Evolutionary conservation across 2,329 filamentous ascomycete genomes (phyloP), one percentile per base, ranked within the genome.

Genomic region (Nemania sp.): DNA sequence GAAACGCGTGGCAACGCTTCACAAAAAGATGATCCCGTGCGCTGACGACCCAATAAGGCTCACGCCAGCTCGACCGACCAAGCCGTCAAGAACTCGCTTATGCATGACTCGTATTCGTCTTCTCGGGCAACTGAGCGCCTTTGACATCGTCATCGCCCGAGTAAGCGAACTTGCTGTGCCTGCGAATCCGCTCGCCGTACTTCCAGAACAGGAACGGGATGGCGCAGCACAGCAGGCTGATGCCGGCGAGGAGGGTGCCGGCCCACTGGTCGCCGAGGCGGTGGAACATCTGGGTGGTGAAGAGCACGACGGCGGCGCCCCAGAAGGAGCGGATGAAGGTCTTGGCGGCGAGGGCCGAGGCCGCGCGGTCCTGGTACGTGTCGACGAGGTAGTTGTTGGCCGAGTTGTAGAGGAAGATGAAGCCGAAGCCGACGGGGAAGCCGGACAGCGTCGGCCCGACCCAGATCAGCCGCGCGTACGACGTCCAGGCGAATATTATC

Each of bases 171-270:
- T 85, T 89, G 69, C 87, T 90, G 60, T 81, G 79, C 57, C 78
- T 79, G 5, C 92, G 81, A 66, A 96, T 96, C 5, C 74, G 73
- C 15, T 87, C 90, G 3, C 92, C 92, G 68, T 85, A 91, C 70
- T 80, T 86, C 80, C 89, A 96, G 77, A 97, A 96, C 25, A 91
- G 74, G 73, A 88, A 96, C 0, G 92, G 92, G 66, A 96, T 96
- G 0, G 81, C 85, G 73, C 91, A 96, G 78, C 91, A 96, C 0
- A 85, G 88, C 5, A 96, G 77, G 15, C 83, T 85, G 67, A 96
- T 81, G 68, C 93, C 93, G 0, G 84, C 90, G 9, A 95, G 77
- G 10, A 95, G 80, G 0, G 83, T 82, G 51, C 85, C 87, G 0
- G 91, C 91, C 90, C 91, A 94, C 72, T 91, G 86, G 74, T 92